Conservation (phyloP, 2,329 filamentous ascomycete species). For the Verruconis gallopava region DNA sequence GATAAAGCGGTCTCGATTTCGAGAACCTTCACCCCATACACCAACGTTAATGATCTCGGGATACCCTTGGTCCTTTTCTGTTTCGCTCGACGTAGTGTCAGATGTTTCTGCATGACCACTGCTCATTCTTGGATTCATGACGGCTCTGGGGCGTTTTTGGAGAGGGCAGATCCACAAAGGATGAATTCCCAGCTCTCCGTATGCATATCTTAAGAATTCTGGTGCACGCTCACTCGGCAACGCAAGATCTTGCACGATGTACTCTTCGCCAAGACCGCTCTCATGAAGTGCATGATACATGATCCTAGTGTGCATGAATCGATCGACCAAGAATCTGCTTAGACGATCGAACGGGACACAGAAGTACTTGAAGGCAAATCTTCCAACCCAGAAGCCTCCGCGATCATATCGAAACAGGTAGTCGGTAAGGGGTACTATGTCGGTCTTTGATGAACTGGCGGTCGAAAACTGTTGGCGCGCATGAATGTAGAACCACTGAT, state of each 20-base stretch:
- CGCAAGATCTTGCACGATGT: constrained; percentile 52
- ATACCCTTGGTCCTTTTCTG: not conserved
- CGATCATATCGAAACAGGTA: constrained; percentile 62
- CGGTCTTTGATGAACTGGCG: constrained; percentile 14
- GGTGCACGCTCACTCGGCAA: constrained; percentile 30
- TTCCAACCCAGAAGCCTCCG: constrained; percentile 55
- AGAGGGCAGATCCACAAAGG: constrained; percentile 38
- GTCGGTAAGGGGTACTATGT: constrained; percentile 49
- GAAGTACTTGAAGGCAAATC: constrained; percentile 52
- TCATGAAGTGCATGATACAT: constrained; percentile 54
- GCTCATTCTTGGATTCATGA: constrained; percentile 5
- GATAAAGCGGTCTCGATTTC: constrained; percentile 35
- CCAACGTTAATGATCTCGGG: constrained; percentile 46
- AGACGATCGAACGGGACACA: constrained; percentile 48
- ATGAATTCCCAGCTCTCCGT: constrained; percentile 29
- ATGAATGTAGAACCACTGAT: constrained; percentile 41
- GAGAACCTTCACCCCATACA: constrained; percentile 43
- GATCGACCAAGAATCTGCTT: constrained; percentile 45
- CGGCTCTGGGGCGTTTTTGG: not conserved
- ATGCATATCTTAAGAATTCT: constrained; percentile 31
- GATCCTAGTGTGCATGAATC: constrained; percentile 49
- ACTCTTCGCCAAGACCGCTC: constrained; percentile 45
- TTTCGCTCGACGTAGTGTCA: not conserved
- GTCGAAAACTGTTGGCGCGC: constrained; percentile 22
- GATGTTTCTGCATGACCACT: not conserved